Evolutionary conservation across 1,284 basidiomycete species (phyloP).

Genomic region (Ustilago loliicola): DNA sequence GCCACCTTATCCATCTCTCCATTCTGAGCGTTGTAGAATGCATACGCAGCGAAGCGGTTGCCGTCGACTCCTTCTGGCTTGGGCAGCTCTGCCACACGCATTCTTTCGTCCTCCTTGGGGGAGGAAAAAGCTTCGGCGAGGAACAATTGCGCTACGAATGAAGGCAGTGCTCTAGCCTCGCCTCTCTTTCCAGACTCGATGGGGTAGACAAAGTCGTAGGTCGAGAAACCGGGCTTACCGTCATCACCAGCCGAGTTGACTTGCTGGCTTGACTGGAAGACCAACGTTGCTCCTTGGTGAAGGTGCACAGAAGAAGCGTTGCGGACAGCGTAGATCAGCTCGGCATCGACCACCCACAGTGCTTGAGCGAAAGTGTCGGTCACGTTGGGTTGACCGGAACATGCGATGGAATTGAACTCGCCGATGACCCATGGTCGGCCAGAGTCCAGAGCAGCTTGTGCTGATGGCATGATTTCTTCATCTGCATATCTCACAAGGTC

Average conservation of each 20-base stretch:
- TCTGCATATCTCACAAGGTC: conserved; percentile 11
- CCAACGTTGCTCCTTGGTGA: conserved; percentile 19
- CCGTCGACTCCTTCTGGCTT: neutral
- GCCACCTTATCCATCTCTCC: conserved; percentile 5
- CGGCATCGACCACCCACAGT: conserved; percentile 15
- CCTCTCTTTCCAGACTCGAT: conserved; percentile 14
- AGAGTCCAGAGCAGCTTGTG: conserved; percentile 3
- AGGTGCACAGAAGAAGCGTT: conserved; percentile 16
- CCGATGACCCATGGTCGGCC: conserved; percentile 17
- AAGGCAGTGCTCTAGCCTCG: conserved; percentile 5
- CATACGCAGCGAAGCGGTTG: conserved; percentile 8
- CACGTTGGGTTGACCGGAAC: conserved; percentile 17
- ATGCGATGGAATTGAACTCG: conserved; percentile 19
- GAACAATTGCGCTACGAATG: conserved; percentile 16
- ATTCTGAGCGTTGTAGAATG: conserved; percentile 3
- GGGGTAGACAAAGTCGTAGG: conserved; percentile 18
- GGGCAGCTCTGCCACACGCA: conserved; percentile 7
- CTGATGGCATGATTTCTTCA: conserved; percentile 14
- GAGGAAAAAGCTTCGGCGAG: conserved; percentile 12
- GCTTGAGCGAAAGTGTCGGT: conserved; percentile 25
- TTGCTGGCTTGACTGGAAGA: conserved; percentile 15
- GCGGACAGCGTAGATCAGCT: conserved; percentile 21
- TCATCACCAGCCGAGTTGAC: conserved; percentile 13
- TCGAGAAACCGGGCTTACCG: conserved; percentile 16
- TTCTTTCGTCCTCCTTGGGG: neutral